phyloP scores from a whole-genome alignment of 345 rosid species.

The Gossypium arboreum region DNA sequence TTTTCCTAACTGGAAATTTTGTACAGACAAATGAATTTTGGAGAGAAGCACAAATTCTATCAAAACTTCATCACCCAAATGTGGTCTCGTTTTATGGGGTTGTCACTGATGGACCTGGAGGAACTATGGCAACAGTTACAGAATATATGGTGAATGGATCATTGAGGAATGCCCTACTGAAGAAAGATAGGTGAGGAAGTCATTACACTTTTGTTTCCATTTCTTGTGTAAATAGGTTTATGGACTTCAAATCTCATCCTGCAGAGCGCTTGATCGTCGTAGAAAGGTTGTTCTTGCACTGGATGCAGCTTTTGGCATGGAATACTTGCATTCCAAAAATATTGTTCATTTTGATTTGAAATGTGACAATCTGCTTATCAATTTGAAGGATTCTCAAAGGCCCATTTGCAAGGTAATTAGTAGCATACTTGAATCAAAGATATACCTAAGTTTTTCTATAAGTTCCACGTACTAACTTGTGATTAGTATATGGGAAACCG shows the following conservation, averaged over 20 bases:
- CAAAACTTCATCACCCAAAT: constrained; percentile 85
- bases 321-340: constrained; percentile 77
- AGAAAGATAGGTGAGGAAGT: constrained; percentile 53
- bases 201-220: not conserved
- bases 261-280: constrained; percentile 76
- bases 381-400: constrained; percentile 82
- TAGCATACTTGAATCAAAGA: not conserved
- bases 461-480: not conserved
- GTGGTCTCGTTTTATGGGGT: constrained; percentile 93
- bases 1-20: constrained; percentile 5
- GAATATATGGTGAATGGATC: constrained; percentile 95
- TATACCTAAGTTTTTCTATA: not conserved
- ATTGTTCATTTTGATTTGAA: constrained; percentile 94
- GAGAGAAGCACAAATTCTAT: constrained; percentile 87
- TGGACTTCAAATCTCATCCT: constrained; percentile 16
- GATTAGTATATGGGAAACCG: not conserved
- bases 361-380: constrained; percentile 89
- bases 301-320: constrained; percentile 98
- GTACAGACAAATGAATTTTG: constrained; percentile 80
- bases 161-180: constrained; percentile 63
- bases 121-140: constrained; percentile 82
- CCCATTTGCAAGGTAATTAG: constrained; percentile 81
- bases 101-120: constrained; percentile 85
- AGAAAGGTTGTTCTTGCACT: constrained; percentile 66
- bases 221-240: constrained; percentile 18